Conservation (phyloP, 192 early-diverging fungal genomes). For the Endogone sp. region DNA sequence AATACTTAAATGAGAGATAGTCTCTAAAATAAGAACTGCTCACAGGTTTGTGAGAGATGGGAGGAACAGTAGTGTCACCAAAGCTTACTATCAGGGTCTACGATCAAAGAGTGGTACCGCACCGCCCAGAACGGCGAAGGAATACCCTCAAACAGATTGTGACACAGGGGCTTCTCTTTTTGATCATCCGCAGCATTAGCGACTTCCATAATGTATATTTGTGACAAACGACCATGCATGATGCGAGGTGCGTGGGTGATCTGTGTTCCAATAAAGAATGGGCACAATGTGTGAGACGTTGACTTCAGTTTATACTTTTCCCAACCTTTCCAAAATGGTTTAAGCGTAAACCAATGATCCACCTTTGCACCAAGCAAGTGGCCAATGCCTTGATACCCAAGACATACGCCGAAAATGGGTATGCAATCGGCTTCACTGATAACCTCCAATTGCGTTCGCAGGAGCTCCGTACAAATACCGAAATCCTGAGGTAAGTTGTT, state of each 20-base stretch:
- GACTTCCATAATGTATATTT: constrained; percentile 7
- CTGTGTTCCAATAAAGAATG: constrained; percentile 14
- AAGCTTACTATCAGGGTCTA: constrained; percentile 48
- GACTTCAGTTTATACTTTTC: too few relatives aligned
- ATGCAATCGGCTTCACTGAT: constrained; percentile 26
- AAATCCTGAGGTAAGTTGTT: constrained; percentile 57
- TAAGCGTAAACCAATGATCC: too few relatives aligned
- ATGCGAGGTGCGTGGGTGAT: constrained; percentile 63
- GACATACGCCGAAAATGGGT: constrained; percentile 89
- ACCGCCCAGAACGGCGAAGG: constrained; percentile 71
- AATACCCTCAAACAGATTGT: constrained; percentile 52
- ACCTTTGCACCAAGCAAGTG: constrained; percentile 60
- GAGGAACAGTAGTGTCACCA: background rate
- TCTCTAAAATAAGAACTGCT: too few relatives aligned
- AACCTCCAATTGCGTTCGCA: constrained; percentile 33
- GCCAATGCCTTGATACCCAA: constrained; percentile 92
- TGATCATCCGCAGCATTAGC: constrained; percentile 9
- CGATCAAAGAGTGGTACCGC: constrained; percentile 88
- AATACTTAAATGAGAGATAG: too few relatives aligned
- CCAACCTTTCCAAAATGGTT: too few relatives aligned
- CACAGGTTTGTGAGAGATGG: background rate
- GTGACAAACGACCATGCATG: constrained; percentile 80
- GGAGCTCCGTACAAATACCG: constrained; percentile 64
- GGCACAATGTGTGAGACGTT: background rate
- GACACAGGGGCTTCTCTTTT: constrained; percentile 15